phyloP scores from a whole-genome alignment of 1,284 basidiomycete genomes.

The Ustilago crameri region DNA sequence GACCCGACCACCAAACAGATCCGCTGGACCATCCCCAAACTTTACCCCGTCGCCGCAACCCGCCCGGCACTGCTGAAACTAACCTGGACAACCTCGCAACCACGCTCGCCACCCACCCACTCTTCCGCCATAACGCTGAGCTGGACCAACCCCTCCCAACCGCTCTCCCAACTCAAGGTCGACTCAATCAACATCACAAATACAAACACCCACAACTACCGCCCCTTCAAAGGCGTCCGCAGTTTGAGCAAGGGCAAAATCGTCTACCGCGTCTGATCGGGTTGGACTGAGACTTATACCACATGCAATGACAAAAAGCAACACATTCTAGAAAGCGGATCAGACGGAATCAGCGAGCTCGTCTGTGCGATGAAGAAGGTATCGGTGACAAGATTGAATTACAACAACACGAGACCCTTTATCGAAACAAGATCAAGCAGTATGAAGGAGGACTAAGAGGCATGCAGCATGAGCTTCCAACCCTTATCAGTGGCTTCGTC shows the following conservation, averaged over 20 bases:
- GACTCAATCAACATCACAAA: slow-evolving; percentile 82
- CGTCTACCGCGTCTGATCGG: slow-evolving; percentile 49
- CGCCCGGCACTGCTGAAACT: slow-evolving; percentile 40
- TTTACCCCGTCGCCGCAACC: slow-evolving; percentile 8
- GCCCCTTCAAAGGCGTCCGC: slow-evolving; percentile 76
- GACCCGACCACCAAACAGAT: slow-evolving; percentile 46
- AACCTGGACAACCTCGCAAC: slow-evolving; percentile 30
- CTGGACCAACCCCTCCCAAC: slow-evolving; percentile 79
- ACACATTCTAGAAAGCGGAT: too few species aligned
- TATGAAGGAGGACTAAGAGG: too few species aligned
- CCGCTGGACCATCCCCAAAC: slow-evolving; percentile 48
- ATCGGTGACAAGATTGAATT: slow-evolving; percentile 8
- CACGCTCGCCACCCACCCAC: slow-evolving; percentile 70
- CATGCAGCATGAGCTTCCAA: slow-evolving; percentile 88
- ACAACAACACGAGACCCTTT: neutral
- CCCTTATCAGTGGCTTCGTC: slow-evolving; percentile 72
- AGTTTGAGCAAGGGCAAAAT: slow-evolving; percentile 64
- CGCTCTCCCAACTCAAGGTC: slow-evolving; percentile 83
- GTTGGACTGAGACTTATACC: too few species aligned
- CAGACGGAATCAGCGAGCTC: neutral
- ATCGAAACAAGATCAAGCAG: too few species aligned
- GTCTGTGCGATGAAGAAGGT: slow-evolving; percentile 3
- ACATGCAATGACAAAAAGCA: too few species aligned
- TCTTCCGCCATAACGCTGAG: slow-evolving; percentile 78
- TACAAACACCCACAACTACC: slow-evolving; percentile 67